phyloP scores from a whole-genome alignment of 2,329 filamentous ascomycete genomes.

The Botryosphaeria dothidea region DNA sequence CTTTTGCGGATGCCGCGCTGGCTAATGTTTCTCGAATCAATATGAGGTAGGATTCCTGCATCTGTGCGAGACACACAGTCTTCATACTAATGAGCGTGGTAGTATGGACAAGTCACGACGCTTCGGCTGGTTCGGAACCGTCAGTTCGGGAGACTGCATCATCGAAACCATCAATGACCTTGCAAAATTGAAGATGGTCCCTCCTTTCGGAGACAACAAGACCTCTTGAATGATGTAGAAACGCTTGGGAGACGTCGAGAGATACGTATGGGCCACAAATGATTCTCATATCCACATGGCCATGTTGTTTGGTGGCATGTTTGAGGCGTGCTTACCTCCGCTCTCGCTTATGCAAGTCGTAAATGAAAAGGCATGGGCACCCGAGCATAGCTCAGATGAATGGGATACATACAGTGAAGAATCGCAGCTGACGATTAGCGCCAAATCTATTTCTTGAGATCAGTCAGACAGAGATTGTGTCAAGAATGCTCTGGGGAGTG shows the following conservation, averaged over 20 bases:
- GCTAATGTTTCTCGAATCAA: constrained; percentile 30
- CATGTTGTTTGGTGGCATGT: too few relatives aligned
- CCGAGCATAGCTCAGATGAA: too few relatives aligned
- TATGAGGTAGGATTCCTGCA: constrained; percentile 19
- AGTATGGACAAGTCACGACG: constrained; percentile 49
- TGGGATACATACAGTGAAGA: too few relatives aligned
- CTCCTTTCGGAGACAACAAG: constrained; percentile 24
- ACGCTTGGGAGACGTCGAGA: neutral
- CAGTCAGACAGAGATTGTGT: too few relatives aligned
- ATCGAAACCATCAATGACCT: constrained; percentile 45
- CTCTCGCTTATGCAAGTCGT: too few relatives aligned
- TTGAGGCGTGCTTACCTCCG: too few relatives aligned
- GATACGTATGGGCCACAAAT: too few relatives aligned
- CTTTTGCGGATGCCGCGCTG: constrained; percentile 47
- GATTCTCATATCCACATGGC: too few relatives aligned
- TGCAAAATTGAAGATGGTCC: constrained; percentile 46
- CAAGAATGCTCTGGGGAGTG: too few relatives aligned
- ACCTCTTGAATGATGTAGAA: neutral
- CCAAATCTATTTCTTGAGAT: too few relatives aligned
- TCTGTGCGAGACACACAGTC: neutral
- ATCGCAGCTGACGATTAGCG: too few relatives aligned
- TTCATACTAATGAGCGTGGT: neutral
- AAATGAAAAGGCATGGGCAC: too few relatives aligned
- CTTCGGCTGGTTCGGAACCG: constrained; percentile 49
- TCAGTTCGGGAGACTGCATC: constrained; percentile 48